Evolutionary conservation across 805 yeast genomes (phyloP).

Genomic region (Isabelozyma heimii): DNA sequence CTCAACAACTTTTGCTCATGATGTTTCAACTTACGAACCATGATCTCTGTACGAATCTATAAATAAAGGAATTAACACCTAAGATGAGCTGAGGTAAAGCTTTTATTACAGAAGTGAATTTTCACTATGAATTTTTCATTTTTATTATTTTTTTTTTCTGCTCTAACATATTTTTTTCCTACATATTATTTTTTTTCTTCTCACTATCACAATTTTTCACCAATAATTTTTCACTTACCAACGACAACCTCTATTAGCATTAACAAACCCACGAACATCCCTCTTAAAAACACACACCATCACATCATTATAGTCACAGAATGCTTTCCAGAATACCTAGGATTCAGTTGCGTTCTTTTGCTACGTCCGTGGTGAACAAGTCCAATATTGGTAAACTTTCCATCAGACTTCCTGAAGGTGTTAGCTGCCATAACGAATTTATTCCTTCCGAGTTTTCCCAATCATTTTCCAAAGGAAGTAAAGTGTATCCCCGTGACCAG

Average conservation of each 20-base stretch:
- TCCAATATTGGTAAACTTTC: conserved; percentile 86
- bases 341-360: conserved; percentile 9
- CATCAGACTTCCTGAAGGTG: conserved; percentile 62
- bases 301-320: background rate
- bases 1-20: conserved; percentile 93
- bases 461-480: conserved; percentile 64
- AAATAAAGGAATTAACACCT: background rate
- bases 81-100: background rate
- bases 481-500: conserved; percentile 55
- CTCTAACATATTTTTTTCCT: background rate
- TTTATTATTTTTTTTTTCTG: background rate
- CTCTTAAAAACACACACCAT: background rate
- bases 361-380: conserved; percentile 9
- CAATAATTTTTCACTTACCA: too few species aligned
- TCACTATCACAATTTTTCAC: too few species aligned
- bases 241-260: too few species aligned
- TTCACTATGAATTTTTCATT: background rate
- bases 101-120: background rate
- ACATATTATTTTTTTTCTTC: background rate
- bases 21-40: conserved; percentile 87
- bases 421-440: conserved; percentile 45
- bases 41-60: conserved; percentile 17
- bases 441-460: conserved; percentile 54
- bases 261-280: too few species aligned
- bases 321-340: conserved; percentile 4